Evolutionary conservation across 2,329 filamentous ascomycete species (phyloP), one percentile per base, ranked within the genome.

Genomic region (Calonectria ilicicola): DNA sequence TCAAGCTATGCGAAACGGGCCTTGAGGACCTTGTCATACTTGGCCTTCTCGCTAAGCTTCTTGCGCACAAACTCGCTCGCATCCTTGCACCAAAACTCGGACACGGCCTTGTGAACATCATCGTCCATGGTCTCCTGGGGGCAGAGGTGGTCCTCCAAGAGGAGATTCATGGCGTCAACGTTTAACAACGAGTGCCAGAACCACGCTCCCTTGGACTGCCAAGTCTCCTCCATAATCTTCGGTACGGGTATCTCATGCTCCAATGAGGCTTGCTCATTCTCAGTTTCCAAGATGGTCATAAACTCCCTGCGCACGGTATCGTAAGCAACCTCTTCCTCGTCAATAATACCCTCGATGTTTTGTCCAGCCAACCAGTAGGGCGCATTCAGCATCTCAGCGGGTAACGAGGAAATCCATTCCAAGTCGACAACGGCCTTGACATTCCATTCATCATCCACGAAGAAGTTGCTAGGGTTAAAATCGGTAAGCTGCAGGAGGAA

Each of bases 361-460:
- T 67, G 60, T 8, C 76, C 74, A 8, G 74, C 75, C 27, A 80
- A 65, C 78, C 78, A 80, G 40, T 77, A 74, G 10, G 79, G 76
- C 2, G 74, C 71, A 7, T 46, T 19, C 14, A 76, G 42, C 67
- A 71, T 75, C 69, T 79, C 74, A 12, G 62, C 21, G 0, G 77
- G 77, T 5, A 77, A 75, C 26, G 82, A 73, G 72, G 78, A 84
- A 23, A 83, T 74, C 82, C 80, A 85, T 74, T 84, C 82, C 23
- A 82, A 77, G 70, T 85, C 82, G 19, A 84, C 80, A 1, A 84
- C 42, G 51, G 75, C 76, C 12, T 76, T 82, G 35, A 84, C 75
- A 60, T 84, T 83, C 82, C 81, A 83, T 29, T 83, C 62, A 27
- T 82, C 64, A 67, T 85, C 81, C 14, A 84, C 81, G 32, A 85